phyloP scores from a whole-genome alignment of 2,329 filamentous ascomycete genomes.

The Karstenula rhodostoma region DNA sequence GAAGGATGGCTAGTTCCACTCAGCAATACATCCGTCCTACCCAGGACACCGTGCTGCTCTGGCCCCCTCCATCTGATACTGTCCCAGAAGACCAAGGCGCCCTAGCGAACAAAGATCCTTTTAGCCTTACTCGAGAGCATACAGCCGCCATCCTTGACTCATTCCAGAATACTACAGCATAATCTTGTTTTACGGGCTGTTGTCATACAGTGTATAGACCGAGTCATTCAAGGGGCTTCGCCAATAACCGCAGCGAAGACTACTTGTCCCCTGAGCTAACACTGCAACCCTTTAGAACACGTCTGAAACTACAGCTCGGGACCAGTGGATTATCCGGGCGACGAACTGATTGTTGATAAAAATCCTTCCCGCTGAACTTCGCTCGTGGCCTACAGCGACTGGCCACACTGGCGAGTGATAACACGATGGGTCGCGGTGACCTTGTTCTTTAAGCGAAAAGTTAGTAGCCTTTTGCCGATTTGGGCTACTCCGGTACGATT shows the following conservation, averaged over 20 bases:
- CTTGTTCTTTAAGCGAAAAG: not conserved
- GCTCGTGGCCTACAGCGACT: not conserved
- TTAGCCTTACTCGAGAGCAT: not conserved
- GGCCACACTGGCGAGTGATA: not conserved
- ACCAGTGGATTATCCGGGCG: not conserved
- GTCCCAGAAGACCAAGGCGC: not conserved
- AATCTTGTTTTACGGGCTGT: not conserved
- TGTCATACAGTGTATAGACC: not conserved
- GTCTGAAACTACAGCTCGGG: not conserved
- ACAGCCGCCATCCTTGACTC: not conserved
- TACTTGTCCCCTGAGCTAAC: not conserved
- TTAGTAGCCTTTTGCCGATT: not conserved
- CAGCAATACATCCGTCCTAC: not conserved
- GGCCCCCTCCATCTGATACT: constrained; percentile 1
- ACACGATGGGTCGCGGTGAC: not conserved
- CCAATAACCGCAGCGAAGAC: not conserved
- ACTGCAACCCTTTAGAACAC: not conserved
- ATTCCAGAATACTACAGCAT: not conserved
- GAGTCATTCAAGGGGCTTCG: not conserved
- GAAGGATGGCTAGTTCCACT: constrained; percentile 1
- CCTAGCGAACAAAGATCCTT: not conserved
- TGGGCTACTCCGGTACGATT: not conserved
- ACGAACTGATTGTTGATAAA: not conserved
- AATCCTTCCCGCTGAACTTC: not conserved
- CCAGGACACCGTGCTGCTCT: not conserved